Base-by-base conservation (phyloP, 176 grass and related monocot species). In the Lolium perenne region DNA sequence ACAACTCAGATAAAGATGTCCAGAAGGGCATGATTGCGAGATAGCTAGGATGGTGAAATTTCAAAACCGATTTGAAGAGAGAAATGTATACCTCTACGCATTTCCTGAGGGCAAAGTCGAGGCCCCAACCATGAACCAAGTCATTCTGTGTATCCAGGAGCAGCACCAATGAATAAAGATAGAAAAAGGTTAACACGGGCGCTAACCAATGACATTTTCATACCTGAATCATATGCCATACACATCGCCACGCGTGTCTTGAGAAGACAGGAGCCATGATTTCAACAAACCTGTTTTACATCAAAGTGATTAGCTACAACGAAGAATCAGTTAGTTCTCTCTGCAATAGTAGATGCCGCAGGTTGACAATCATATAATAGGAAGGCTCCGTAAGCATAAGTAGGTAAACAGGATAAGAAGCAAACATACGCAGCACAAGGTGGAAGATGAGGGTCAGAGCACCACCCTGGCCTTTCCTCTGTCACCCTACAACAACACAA, bases 101-200 rank as follows among this genome's bases (percentile, higher is more conserved):
- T 84, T 71, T 93, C 81, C 91, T 84, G 60, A 95, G 82, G 72
- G 91, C 89, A 35, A 97, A 97, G 76, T 97, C 95, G 22, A 97
- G 89, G 9, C 95, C 95, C 93, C 95, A 97, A 69, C 95, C 95
- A 70, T 97, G 95, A 82, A 97, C 84, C 91, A 97, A 95, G 74
- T 97, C 95, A 86, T 95, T 95, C 94, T 95, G 74, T 95, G 74
- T 10, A 16, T 3, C 18, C 15, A 45, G 10, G 76, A 80, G 41
- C 2, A 76, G 51, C 40, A 29, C 8, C 1, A 7, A 58, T 62
- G 3, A 38, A 80, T 76, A 67, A 72, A 83, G 80, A 80, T 48
- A 1, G 65, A 86, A 13, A 21, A 87, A 63, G 15, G 5, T 8
- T 2, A 8, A 17, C 0, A 0, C 14, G n/a, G 16, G 21, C 75